Evolutionary conservation across 2,329 filamentous ascomycete genomes (phyloP), one percentile per base, ranked within the genome.

Genomic region (Graphiopsis chlorocephala): DNA sequence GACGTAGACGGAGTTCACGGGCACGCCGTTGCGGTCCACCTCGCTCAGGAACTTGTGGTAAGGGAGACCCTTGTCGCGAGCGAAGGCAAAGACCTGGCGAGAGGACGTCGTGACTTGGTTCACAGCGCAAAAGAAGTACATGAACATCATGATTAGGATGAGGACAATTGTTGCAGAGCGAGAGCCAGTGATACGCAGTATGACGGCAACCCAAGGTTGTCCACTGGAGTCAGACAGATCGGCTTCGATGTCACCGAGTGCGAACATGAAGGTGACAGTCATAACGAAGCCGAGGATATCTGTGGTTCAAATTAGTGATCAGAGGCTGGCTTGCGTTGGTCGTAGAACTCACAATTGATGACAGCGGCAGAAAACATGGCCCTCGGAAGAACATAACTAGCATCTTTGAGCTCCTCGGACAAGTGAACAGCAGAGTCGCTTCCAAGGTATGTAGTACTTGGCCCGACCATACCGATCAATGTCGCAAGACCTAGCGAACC

Each of bases 361-460:
- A 71, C 56, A 8, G 71, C 72, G 2, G 72, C 70, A 10, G 69
- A 67, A 50, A 75, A 68, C 71, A 76, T 75, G 11, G 72, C 72
- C 17, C 72, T 66, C 3, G 74, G 74, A 3, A 75, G 68, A 12
- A 70, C 67, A 28, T 69, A 70, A 12, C 67, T 68, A 25, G 74
- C 74, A 64, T 74, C 70, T 28, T 70, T 66, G 17, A 75, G 62
- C 38, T 75, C 73, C 58, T 75, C 74, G 14, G 69, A 64, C 63
- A 79, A 31, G 65, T 80, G 78, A n/a, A 76, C 75, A 1, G 75
- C 72, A 2, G 74, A 74, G 66, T 79, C 76, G 69, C 76, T 58
- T 74, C 77, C 69, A 66, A 79, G 74, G 3, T 75, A 72, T 25
- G 79, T 68, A 28, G 77, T 77, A 53, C 77, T 77, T 4, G 70